Conservation (phyloP, 1,284 basidiomycete species). For the Ganoderma meredithae region DNA sequence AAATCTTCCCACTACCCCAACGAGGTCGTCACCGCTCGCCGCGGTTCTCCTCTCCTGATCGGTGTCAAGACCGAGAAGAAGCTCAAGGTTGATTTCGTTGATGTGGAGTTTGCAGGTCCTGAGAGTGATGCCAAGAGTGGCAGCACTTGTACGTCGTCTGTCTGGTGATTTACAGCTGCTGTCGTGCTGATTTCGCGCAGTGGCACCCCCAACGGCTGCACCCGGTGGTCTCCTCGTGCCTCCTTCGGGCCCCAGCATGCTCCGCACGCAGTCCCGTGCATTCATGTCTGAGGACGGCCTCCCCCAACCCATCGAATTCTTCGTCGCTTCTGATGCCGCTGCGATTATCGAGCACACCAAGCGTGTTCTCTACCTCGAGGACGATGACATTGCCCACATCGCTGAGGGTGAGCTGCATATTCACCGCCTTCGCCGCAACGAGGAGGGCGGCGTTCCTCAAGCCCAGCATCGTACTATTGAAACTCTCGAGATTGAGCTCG, state of each 20-base stretch:
- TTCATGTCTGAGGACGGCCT: constrained; percentile 99
- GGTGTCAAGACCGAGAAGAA: constrained; percentile 99
- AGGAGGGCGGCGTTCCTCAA: constrained; percentile 72
- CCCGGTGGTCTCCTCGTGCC: constrained; percentile 77
- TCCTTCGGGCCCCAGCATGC: constrained; percentile 83
- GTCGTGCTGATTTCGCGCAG: constrained; percentile 10
- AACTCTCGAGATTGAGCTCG: constrained; percentile 98
- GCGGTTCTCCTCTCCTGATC: constrained; percentile 96
- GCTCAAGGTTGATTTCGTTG: constrained; percentile 99
- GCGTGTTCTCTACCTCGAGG: constrained; percentile 98
- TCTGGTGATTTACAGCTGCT: background rate
- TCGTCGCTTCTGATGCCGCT: constrained; percentile 96
- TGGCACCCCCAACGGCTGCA: constrained; percentile 56
- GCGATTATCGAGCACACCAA: constrained; percentile 99
- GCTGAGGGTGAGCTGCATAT: constrained; percentile 98
- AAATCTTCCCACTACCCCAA: constrained; percentile 97
- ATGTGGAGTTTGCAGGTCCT: constrained; percentile 91
- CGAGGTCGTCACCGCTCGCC: constrained; percentile 94
- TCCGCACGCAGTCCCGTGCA: constrained; percentile 95
- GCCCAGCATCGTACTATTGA: constrained; percentile 95
- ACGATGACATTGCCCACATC: constrained; percentile 99
- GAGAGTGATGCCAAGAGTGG: constrained; percentile 66
- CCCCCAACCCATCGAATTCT: constrained; percentile 99
- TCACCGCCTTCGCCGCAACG: constrained; percentile 92
- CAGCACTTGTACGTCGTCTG: constrained; percentile 63